These are phyloP conservation scores for Pinus taeda DNA, from an alignment of 75 land plant species.

Conservation along the genomic window DNA sequence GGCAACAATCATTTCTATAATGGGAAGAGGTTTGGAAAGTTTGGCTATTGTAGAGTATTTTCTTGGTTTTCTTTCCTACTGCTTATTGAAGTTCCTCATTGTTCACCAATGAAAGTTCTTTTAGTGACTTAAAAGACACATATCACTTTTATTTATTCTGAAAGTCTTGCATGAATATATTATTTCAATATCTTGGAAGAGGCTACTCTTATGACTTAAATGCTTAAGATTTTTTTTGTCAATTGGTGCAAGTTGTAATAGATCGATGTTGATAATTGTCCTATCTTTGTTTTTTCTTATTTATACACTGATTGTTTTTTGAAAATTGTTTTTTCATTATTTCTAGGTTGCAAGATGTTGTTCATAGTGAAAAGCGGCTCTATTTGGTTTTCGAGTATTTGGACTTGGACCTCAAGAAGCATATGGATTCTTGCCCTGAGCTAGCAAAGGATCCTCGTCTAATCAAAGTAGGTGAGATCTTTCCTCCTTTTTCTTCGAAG, in stretches of 20 bases:
- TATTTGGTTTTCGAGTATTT: slow-evolving; percentile 94
- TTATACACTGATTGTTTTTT: background rate
- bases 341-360: slow-evolving; percentile 71
- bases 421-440: slow-evolving; percentile 84
- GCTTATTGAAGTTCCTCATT: background rate
- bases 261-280: background rate
- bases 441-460: slow-evolving; percentile 73
- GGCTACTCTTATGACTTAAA: background rate
- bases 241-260: background rate
- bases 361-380: slow-evolving; percentile 75
- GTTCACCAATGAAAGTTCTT: no score
- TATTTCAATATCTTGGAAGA: background rate
- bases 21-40: background rate
- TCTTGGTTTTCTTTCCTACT: background rate
- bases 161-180: background rate
- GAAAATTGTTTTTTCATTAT: background rate
- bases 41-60: background rate
- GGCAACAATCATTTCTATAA: background rate
- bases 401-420: slow-evolving; percentile 97
- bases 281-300: background rate
- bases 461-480: slow-evolving; percentile 75
- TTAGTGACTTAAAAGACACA: background rate
- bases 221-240: background rate
- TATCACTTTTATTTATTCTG: background rate
- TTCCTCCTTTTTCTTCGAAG: slow-evolving; percentile 6